Conservation (phyloP, 2,329 filamentous ascomycete genomes). For the Fusarium sp. region DNA sequence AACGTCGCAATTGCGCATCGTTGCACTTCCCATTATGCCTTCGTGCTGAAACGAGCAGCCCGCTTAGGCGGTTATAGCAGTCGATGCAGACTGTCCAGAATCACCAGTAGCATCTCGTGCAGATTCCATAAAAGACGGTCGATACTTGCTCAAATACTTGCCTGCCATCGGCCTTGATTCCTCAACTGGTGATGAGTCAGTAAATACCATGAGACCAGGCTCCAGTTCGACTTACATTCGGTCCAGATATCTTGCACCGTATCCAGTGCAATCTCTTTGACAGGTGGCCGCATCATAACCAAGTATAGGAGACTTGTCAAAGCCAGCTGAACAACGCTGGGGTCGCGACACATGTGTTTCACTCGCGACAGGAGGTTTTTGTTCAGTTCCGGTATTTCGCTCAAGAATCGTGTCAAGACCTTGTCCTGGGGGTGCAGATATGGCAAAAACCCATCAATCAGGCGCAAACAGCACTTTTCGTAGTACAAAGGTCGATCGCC, state of each 20-base stretch:
- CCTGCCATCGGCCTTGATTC: constrained; percentile 72
- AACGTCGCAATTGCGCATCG: neutral
- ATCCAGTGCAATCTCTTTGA: constrained; percentile 72
- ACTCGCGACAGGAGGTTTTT: constrained; percentile 78
- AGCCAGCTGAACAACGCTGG: constrained; percentile 72
- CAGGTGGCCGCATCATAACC: constrained; percentile 75
- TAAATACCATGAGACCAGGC: neutral
- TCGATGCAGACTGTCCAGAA: constrained; percentile 38
- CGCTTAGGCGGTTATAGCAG: constrained; percentile 50
- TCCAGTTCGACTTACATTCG: constrained; percentile 65
- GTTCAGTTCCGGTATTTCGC: constrained; percentile 88
- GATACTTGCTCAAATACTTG: constrained; percentile 72
- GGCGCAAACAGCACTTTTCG: constrained; percentile 79
- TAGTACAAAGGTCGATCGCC: constrained; percentile 74
- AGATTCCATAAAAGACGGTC: constrained; percentile 63
- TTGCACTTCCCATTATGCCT: neutral
- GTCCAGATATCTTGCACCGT: constrained; percentile 75
- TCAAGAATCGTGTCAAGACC: constrained; percentile 88
- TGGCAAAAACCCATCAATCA: constrained; percentile 90
- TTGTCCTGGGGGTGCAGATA: constrained; percentile 95
- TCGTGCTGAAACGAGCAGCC: neutral
- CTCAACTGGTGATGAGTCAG: constrained; percentile 61
- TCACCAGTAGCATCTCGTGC: constrained; percentile 45
- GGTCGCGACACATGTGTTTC: constrained; percentile 74
- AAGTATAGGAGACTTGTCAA: constrained; percentile 75